A percentile compares a stretch with the other conserved stretches of the same genome.
These are phyloP conservation scores for Scleroderma citrinum DNA, from an alignment of 768 basidiomycete species.

Conservation along the genomic window DNA sequence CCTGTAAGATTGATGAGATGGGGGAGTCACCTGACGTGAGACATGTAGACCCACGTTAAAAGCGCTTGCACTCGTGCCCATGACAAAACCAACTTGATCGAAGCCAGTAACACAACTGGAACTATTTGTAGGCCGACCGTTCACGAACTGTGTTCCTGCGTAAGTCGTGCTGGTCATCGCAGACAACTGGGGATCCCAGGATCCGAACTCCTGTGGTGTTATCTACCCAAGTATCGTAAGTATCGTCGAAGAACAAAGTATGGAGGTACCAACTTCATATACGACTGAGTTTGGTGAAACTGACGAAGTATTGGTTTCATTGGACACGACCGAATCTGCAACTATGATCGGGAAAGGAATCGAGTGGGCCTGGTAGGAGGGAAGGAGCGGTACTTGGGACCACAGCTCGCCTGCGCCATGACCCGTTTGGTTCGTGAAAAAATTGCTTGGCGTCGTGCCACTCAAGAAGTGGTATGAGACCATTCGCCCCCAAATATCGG, in stretches of 20 bases:
- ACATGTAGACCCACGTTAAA: constrained; percentile 50
- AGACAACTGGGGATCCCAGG: constrained; percentile 67
- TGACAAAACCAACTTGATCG: constrained; percentile 68
- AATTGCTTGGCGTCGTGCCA: constrained; percentile 51
- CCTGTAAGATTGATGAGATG: constrained; percentile 25
- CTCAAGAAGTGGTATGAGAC: constrained; percentile 72
- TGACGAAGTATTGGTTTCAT: constrained; percentile 38
- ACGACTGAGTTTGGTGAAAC: constrained; percentile 39
- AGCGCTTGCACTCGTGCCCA: constrained; percentile 67
- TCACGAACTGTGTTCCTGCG: constrained; percentile 57
- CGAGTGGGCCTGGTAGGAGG: constrained; percentile 42
- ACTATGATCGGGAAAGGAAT: constrained; percentile 67
- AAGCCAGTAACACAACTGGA: constrained; percentile 68
- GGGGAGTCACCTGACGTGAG: neutral
- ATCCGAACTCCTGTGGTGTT: constrained; percentile 62
- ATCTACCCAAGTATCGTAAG: constrained; percentile 34
- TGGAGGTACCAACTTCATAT: constrained; percentile 44
- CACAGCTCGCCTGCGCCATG: constrained; percentile 75
- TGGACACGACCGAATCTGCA: constrained; percentile 49
- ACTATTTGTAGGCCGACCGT: constrained; percentile 48
- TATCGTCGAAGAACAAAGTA: constrained; percentile 6
- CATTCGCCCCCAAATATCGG: constrained; percentile 59
- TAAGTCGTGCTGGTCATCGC: constrained; percentile 60
- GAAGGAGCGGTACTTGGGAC: constrained; percentile 48
- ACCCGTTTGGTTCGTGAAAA: constrained; percentile 50